These are phyloP conservation scores for Trichoderma sp. DNA, from an alignment of 2,329 filamentous ascomycete species.

Conservation along the genomic window DNA sequence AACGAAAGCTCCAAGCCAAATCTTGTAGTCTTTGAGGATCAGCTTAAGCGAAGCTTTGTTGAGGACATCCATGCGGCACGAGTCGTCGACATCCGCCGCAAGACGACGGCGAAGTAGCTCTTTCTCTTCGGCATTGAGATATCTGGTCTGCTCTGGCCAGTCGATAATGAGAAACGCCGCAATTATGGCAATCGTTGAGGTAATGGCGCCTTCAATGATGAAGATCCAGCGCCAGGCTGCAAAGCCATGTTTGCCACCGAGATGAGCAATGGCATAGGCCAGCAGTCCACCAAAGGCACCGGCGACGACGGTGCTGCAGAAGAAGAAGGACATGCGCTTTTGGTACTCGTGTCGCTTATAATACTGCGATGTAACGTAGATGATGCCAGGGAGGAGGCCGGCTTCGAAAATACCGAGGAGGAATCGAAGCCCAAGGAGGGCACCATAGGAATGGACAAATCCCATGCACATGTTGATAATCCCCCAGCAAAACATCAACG, in stretches of 20 bases:
- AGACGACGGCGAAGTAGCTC: conserved; percentile 37
- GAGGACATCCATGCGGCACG: conserved; percentile 53
- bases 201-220: conserved; percentile 63
- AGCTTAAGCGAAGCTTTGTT: conserved; percentile 50
- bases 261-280: conserved; percentile 60
- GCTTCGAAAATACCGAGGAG: conserved; percentile 55
- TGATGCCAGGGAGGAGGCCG: conserved; percentile 63
- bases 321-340: conserved; percentile 63
- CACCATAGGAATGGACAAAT: conserved; percentile 51
- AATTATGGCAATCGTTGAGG: conserved; percentile 41
- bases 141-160: conserved; percentile 43
- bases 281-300: conserved; percentile 65
- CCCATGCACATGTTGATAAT: conserved; percentile 51
- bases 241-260: conserved; percentile 55
- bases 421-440: conserved; percentile 51
- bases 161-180: conserved; percentile 29
- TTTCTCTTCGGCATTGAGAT: conserved; percentile 30
- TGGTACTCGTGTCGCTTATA: conserved; percentile 62
- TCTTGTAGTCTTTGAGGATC: conserved; percentile 51
- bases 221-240: conserved; percentile 75
- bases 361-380: conserved; percentile 59
- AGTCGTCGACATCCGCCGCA: conserved; percentile 45
- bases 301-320: conserved; percentile 57
- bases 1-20: conserved; percentile 43
- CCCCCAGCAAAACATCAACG: conserved; percentile 57